These are phyloP conservation scores for Penicillium hesseltinei DNA, from an alignment of 2,329 filamentous ascomycete genomes.

Conservation along the genomic window DNA sequence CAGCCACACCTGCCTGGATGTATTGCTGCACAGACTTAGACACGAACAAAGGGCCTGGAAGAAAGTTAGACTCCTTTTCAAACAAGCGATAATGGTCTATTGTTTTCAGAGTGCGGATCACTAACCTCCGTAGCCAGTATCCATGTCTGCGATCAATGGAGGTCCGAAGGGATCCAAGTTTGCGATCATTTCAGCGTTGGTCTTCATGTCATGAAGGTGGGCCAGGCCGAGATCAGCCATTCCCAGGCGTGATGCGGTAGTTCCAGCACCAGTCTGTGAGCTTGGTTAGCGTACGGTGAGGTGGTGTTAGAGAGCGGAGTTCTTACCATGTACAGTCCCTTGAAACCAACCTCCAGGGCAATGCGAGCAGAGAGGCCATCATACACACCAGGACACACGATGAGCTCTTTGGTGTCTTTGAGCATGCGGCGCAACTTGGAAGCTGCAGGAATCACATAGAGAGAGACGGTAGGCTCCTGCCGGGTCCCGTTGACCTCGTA, in stretches of 20 bases:
- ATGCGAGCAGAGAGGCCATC: conserved; percentile 66
- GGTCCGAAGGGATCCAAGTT: conserved; percentile 52
- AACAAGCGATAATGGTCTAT: background rate
- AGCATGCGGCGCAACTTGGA: conserved; percentile 31
- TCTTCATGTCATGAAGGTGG: conserved; percentile 61
- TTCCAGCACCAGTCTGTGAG: conserved; percentile 60
- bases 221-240: conserved; percentile 63
- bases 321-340: conserved; percentile 65
- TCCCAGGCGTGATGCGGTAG: conserved; percentile 59
- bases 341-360: conserved; percentile 61
- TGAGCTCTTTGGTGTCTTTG: conserved; percentile 29
- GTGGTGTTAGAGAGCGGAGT: background rate
- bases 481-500: conserved; percentile 32
- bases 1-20: conserved; percentile 54
- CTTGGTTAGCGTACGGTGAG: background rate
- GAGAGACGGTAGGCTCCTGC: conserved; percentile 29
- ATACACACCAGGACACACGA: conserved; percentile 66
- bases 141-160: conserved; percentile 60
- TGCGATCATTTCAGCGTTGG: conserved; percentile 65
- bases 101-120: too few species aligned
- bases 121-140: conserved; percentile 53
- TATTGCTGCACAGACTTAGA: conserved; percentile 51
- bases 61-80: conserved; percentile 26
- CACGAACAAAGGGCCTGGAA: conserved; percentile 44
- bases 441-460: conserved; percentile 30